phyloP scores from a whole-genome alignment of 345 rosid genomes.

The Sisymbrium irio region DNA sequence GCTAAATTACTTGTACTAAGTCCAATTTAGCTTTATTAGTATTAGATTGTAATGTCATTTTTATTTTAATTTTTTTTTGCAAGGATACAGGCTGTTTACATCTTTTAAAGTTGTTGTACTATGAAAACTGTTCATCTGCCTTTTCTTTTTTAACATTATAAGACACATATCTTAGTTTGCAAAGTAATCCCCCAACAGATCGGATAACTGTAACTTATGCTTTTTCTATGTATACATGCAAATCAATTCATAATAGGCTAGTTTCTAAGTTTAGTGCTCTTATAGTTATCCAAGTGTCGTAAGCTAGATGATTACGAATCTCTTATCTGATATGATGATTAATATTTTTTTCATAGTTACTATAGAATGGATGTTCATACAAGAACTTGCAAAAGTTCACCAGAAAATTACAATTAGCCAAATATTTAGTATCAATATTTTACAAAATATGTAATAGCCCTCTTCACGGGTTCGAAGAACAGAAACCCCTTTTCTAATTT shows the following conservation, averaged over 20 bases:
- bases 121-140: not conserved
- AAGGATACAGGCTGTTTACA: slow-evolving; percentile 7
- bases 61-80: not conserved
- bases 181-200: not conserved
- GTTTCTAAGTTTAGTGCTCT: not conserved
- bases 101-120: not conserved
- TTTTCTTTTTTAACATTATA: not conserved
- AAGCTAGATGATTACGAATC: not conserved
- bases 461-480: too few relatives aligned
- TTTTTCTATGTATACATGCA: not conserved
- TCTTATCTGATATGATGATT: not conserved
- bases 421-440: too few relatives aligned
- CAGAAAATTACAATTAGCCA: not conserved
- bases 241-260: not conserved
- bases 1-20: not conserved
- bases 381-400: not conserved
- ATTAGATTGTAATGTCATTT: not conserved
- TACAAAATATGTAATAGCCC: too few relatives aligned
- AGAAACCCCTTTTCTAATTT: not conserved
- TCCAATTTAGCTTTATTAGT: not conserved
- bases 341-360: not conserved
- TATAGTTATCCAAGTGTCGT: not conserved
- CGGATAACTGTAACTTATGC: not conserved
- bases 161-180: not conserved
- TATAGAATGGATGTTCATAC: not conserved